Base-by-base conservation (phyloP, 768 basidiomycete species). In the Gymnopilus dilepis region DNA sequence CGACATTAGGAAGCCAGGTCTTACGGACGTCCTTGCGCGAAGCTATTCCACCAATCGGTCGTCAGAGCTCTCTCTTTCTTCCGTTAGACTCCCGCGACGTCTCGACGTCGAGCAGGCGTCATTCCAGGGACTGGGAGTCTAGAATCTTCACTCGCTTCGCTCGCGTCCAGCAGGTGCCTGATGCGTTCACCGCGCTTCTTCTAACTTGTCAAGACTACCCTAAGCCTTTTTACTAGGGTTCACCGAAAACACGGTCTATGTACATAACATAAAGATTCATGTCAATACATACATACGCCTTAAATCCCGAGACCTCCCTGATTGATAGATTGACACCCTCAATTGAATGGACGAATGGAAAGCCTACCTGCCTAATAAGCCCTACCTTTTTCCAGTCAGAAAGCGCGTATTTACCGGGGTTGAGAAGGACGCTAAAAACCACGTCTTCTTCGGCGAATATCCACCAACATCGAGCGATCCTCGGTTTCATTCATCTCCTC, bases 241-340 rank as follows among this genome's bases (percentile, higher is more conserved):
- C 19, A 26, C 21, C 21, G 45, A 28, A 24, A 30, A 52, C 26
- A 52, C 22, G 17, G n/a, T 19, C 12, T 19, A 50, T 13, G 22
- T 53, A n/a, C 15, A 33, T 53, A 53, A 60, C 59, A 45, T 54
- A 60, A 60, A 60, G 59, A 60, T 60, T 30, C 59, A 54, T 60
- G 59, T 60, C 59, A 60, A 30, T 34, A 15, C 30, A 31, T 24
- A n/a, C n/a, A n/a, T n/a, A n/a, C n/a, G n/a, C 47, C 41, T 33
- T 19, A 40, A 42, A 30, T 26, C 28, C 55, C 47, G 31, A 54
- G 38, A 45, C 54, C 43, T 47, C 61, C 58, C 58, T 60, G 59
- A 60, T 60, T 60, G 59, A 60, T 60, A 60, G 59, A 60, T 60
- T 60, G 59, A 60, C 52, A 58, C 45, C 38, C 59, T 62, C 68